Evolutionary conservation across 345 rosid genomes (phyloP), one percentile per base, ranked within the genome.

Genomic region (Pistacia integerrima): DNA sequence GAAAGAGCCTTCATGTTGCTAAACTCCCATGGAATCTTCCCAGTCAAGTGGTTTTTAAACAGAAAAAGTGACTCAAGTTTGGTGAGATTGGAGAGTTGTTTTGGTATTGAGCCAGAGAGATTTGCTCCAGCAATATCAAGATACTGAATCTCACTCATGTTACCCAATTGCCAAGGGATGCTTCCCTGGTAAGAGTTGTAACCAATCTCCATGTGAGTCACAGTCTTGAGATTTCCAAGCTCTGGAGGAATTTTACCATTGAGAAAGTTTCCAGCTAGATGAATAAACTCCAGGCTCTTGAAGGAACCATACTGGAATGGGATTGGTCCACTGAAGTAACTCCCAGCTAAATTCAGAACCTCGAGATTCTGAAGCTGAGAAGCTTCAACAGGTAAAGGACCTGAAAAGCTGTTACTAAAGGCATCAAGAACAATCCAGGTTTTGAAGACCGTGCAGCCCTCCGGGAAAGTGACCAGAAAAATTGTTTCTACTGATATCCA

Each of bases 121-220:
- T 84, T 92, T 8, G 97, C 91, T 56, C 90, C 94, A 2, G 98
- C 97, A 36, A 95, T 92, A 80, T 95, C 99, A 36, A 95, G 91
- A 71, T 95, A 95, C 73, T 76, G 86, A 79, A 95, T 87, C 85
- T 82, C 90, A 75, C 89, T 92, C 89, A 95, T 84, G 84, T 83
- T 88, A 8, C 99, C 92, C 25, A 93, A 18, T 64, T 93, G 87
- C 92, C 90, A 84, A 36, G 99, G 98, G 78, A 95, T 90, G 44
- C 77, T 79, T 64, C 99, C 96, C 46, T 88, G 76, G 62, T 92
- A 95, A 33, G 87, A 81, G 78, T 95, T 95, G 75, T 95, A 95
- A 33, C 98, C 98, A 82, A 95, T 95, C 90, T 95, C 99, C 94
- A 95, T 90, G 72, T 93, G 99, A 54, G 85, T 86, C 74, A 93